Evolutionary conservation across 176 grass and related monocot species (phyloP).

Genomic region (Tillandsia leiboldiana): DNA sequence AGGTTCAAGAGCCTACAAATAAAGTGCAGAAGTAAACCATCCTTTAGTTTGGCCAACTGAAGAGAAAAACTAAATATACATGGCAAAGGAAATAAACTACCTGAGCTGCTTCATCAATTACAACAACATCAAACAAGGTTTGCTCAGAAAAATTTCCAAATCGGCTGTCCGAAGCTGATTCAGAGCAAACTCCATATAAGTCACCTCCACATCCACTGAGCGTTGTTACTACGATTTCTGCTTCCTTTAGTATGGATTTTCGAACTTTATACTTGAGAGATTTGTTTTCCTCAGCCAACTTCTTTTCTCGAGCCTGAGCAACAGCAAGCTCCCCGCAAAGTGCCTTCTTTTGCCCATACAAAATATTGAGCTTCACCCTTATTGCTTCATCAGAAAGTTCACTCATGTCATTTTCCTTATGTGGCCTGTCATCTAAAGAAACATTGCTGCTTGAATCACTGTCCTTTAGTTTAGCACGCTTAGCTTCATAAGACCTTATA

Average conservation of each 20-base stretch:
- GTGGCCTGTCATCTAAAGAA: conserved; percentile 7
- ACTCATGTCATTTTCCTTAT: conserved; percentile 31
- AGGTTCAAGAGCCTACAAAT: conserved; percentile 82
- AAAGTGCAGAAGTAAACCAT: conserved; percentile 14
- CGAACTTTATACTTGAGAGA: conserved; percentile 74
- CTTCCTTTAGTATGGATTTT: conserved; percentile 83
- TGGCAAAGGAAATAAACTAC: conserved; percentile 15
- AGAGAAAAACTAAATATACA: conserved; percentile 19
- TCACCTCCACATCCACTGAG: conserved; percentile 96
- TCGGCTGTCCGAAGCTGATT: conserved; percentile 65
- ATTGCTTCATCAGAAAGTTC: conserved; percentile 72
- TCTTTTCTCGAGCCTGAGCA: conserved; percentile 74
- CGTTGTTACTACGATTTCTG: conserved; percentile 88
- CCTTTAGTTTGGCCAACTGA: conserved; percentile 11
- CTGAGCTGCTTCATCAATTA: conserved; percentile 96
- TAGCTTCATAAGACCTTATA: conserved; percentile 80
- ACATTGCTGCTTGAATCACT: conserved; percentile 31
- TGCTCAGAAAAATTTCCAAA: conserved; percentile 73
- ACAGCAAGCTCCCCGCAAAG: conserved; percentile 63
- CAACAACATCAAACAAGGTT: conserved; percentile 82
- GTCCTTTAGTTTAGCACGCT: conserved; percentile 52
- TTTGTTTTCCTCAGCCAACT: conserved; percentile 66
- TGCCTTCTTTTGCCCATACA: conserved; percentile 79
- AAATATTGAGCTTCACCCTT: conserved; percentile 61
- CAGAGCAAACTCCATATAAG: conserved; percentile 77